A percentile compares a stretch with the other conserved stretches of the same genome.
Evolutionary conservation across 371 early-diverging fungal genomes (phyloP).

Genomic region (Mucor indicus): DNA sequence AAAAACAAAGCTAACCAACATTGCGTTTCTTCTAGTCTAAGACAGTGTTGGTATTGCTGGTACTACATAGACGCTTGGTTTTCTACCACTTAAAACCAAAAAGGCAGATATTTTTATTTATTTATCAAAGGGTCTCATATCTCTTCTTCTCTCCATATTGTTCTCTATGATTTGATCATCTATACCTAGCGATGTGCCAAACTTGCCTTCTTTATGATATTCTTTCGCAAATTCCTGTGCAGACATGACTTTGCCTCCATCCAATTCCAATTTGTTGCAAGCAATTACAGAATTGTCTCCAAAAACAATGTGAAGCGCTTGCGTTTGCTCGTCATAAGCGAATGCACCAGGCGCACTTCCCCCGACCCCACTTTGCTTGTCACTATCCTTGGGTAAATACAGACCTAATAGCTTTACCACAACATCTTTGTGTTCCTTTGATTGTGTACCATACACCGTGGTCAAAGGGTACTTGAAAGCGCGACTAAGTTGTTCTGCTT

Average conservation of each 20-base stretch:
- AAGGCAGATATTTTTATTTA: no score
- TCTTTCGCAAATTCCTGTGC: conserved; percentile 76
- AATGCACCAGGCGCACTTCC: conserved; percentile 58
- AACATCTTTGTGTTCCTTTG: conserved; percentile 11
- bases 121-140: no score
- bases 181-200: no score
- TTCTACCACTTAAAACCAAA: no score
- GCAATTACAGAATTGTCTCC: conserved; percentile 45
- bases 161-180: no score
- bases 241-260: conserved; percentile 55
- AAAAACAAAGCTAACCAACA: no score
- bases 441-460: not conserved
- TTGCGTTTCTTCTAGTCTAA: no score
- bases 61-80: no score
- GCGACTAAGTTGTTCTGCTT: conserved; percentile 64
- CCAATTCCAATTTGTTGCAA: conserved; percentile 47
- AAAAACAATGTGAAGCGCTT: conserved; percentile 41
- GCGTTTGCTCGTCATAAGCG: conserved; percentile 30
- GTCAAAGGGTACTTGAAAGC: conserved; percentile 57
- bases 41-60: conserved; percentile 40
- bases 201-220: conserved; percentile 39
- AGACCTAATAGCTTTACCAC: conserved; percentile 24
- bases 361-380: not conserved
- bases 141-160: no score
- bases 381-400: conserved; percentile 18